These are phyloP conservation scores for Candida neerlandica DNA, from an alignment of 1,139 yeast species.

Conservation along the genomic window DNA sequence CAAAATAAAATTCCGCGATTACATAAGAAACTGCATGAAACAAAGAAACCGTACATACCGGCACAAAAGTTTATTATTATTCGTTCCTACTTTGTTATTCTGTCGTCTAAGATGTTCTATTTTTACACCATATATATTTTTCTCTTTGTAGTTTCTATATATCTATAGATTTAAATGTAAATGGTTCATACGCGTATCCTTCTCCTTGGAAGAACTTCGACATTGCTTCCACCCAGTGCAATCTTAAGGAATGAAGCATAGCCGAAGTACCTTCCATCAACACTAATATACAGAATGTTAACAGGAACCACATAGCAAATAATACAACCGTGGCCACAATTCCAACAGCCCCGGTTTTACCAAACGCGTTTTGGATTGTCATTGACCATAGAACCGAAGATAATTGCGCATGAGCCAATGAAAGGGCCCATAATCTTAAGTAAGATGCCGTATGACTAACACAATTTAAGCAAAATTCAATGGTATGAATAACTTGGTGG, in stretches of 20 bases:
- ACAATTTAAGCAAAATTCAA: constrained; percentile 96
- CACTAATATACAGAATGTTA: constrained; percentile 88
- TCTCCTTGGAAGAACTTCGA: constrained; percentile 97
- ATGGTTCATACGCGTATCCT: constrained; percentile 87
- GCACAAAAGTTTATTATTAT: background rate
- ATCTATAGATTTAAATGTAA: constrained; percentile 48
- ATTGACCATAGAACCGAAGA: constrained; percentile 94
- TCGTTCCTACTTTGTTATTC: background rate
- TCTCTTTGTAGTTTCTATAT: constrained; percentile 5
- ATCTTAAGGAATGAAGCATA: constrained; percentile 93
- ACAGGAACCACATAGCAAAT: constrained; percentile 92
- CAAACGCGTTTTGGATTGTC: constrained; percentile 87
- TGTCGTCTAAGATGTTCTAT: background rate
- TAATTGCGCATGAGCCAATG: constrained; percentile 95
- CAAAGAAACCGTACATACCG: background rate
- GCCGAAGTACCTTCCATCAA: constrained; percentile 99
- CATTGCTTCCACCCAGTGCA: constrained; percentile 99
- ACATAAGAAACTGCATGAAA: too few species aligned
- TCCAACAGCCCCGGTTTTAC: constrained; percentile 65
- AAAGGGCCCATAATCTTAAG: constrained; percentile 93
- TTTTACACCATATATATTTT: background rate
- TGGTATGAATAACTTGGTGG: constrained; percentile 97
- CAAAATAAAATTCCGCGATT: too few species aligned
- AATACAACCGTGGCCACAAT: constrained; percentile 71
- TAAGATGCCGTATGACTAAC: constrained; percentile 98